Evolutionary conservation across 305 asterid species (phyloP), one percentile per base, ranked within the genome.

Genomic region (Fraxinus greggii): DNA sequence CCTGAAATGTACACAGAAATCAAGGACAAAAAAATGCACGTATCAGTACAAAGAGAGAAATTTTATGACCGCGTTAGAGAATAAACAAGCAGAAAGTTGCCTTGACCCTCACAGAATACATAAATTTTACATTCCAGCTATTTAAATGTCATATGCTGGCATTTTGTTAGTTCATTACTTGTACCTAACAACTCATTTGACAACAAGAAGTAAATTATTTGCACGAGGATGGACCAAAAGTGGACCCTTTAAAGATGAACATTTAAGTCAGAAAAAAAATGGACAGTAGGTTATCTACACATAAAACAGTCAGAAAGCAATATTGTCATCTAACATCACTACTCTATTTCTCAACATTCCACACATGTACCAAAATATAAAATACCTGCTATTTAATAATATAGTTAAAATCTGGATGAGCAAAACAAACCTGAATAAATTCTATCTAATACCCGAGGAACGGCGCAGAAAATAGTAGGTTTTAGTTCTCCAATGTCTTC

Each of bases 391-490:
- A 54, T 54, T 54, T 54, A 54, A 54, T 54, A 54, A n/a, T n/a
- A 5, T n/a, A n/a, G 26, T n/a, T 54, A 54, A 54, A n/a, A n/a
- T n/a, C 10, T 54, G 65, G 72, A 21, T 21, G 69, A 2, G 13
- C 4, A 24, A 63, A 63, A 63, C 72, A 63, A 26, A 88, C 91
- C 91, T 51, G 89, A 61, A 76, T 88, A 81, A 59, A 88, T 86
- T 77, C 91, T 85, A 35, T 86, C 91, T 38, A 86, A 82, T 7
- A 88, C 91, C 19, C 91, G 87, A 69, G 90, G 91, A 83, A 88
- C 91, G 28, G 88, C 91, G 83, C 90, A 88, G 83, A 86, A 88
- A 80, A 88, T 35, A 29, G 88, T 86, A 8, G 91, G 91, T 77
- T 88, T 88, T 29, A 88, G 79, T 77, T 72, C 90, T 61, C 61